A percentile compares a stretch with the other conserved stretches of the same genome.
These are phyloP conservation scores for Tarenaya hassleriana DNA, from an alignment of 345 rosid species.

Conservation along the genomic window DNA sequence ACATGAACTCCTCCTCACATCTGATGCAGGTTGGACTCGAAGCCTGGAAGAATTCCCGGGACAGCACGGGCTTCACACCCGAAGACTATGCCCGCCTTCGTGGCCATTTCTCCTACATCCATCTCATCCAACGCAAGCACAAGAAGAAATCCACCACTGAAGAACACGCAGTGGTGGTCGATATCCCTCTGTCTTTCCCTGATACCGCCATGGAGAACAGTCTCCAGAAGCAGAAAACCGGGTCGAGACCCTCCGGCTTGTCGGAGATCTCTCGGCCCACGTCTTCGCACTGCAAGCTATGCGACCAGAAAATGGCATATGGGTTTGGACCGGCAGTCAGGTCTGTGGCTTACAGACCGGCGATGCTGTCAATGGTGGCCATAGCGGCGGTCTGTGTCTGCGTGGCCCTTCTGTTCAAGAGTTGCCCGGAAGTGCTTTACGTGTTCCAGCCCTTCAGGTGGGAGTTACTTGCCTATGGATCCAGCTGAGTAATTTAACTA, in stretches of 20 bases:
- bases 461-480: slow-evolving; percentile 82
- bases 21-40: slow-evolving; percentile 68
- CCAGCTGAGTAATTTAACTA: slow-evolving; percentile 38
- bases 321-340: slow-evolving; percentile 34
- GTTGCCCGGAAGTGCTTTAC: slow-evolving; percentile 83
- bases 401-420: slow-evolving; percentile 94
- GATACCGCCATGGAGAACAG: slow-evolving; percentile 13
- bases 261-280: slow-evolving; percentile 46
- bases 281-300: slow-evolving; percentile 51
- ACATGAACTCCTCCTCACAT: slow-evolving; percentile 1
- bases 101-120: slow-evolving; percentile 94
- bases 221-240: slow-evolving; percentile 38
- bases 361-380: slow-evolving; percentile 95
- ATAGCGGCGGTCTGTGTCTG: slow-evolving; percentile 98
- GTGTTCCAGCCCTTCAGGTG: slow-evolving; percentile 96
- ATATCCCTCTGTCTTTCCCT: slow-evolving; percentile 37
- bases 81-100: slow-evolving; percentile 96
- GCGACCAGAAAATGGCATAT: slow-evolving; percentile 52
- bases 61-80: slow-evolving; percentile 87
- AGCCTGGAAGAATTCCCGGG: slow-evolving; percentile 86
- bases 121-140: slow-evolving; percentile 75
- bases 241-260: slow-evolving; percentile 38
- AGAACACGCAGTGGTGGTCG: slow-evolving; percentile 59
- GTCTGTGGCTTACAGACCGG: slow-evolving; percentile 78
- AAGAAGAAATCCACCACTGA: slow-evolving; percentile 38